phyloP scores from a whole-genome alignment of 108 stramenopile genomes.

The Nitzschia inconspicua region DNA sequence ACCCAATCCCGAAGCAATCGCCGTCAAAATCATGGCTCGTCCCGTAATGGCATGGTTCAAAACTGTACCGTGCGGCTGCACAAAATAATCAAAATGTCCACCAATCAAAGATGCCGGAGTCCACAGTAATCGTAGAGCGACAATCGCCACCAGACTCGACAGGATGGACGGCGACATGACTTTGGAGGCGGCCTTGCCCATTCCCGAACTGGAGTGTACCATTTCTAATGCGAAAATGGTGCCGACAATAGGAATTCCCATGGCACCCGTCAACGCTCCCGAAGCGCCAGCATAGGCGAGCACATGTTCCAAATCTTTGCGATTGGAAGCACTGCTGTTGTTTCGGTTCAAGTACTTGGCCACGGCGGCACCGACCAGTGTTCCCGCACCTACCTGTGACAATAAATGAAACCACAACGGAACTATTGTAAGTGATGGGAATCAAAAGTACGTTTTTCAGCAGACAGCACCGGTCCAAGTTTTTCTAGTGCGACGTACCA shows the following conservation, averaged over 20 bases:
- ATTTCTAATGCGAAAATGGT: slow-evolving; percentile 66
- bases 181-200: slow-evolving; percentile 21
- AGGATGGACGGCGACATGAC: slow-evolving; percentile 36
- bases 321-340: not conserved
- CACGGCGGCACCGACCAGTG: slow-evolving; percentile 30
- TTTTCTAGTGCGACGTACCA: too few relatives aligned
- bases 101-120: slow-evolving; percentile 26
- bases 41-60: slow-evolving; percentile 29
- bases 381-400: too few relatives aligned
- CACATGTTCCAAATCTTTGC: slow-evolving; percentile 26
- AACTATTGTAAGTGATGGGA: too few relatives aligned
- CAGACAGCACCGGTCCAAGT: too few relatives aligned
- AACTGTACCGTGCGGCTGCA: too few relatives aligned
- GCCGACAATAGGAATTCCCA: slow-evolving; percentile 63
- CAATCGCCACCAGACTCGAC: slow-evolving; percentile 45
- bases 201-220: slow-evolving; percentile 37
- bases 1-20: slow-evolving; percentile 37
- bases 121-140: slow-evolving; percentile 32
- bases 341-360: slow-evolving; percentile 15
- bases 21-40: slow-evolving; percentile 23
- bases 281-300: slow-evolving; percentile 36
- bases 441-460: too few relatives aligned
- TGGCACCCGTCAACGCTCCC: slow-evolving; percentile 60
- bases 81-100: slow-evolving; percentile 58
- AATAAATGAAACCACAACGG: too few relatives aligned